Base-by-base conservation (phyloP, 352 stramenopile species). In the Globisporangium nagaii region DNA sequence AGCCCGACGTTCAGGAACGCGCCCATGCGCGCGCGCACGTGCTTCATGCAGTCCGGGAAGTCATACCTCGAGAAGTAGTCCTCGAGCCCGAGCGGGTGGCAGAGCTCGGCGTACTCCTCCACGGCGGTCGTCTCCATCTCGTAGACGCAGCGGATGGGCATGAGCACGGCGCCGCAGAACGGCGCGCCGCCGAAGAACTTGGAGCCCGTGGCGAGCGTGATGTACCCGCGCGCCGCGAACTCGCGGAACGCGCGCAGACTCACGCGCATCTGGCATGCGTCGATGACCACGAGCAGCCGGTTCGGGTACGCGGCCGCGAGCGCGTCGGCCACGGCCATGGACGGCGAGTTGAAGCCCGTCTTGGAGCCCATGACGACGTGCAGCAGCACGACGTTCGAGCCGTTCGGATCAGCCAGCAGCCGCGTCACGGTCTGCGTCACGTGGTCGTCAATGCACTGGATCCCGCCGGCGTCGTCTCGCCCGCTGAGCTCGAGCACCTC, bases 121-220 rank as follows among this genome's bases (percentile, higher is more conserved):
- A 83, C 65, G 6, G 75, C 72, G 5, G 72, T 71, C 8, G 66
- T 68, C 71, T 96, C 83, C 65, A 96, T 84, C 56, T 95, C 86
- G 39, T 79, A 76, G 20, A 93, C 72, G 34, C 74, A 87, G 19
- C 70, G 76, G 56, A 84, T 84, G 0, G 87, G 84, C 56, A 95
- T 62, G n/a, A 95, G 54, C 43, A 95, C 78, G 3, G 79, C 82
- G 50, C 87, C 87, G 43, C 84, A 93, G 59, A 96, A 96, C 3
- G 87, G 87, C 0, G 82, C 84, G 7, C 84, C 87, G 15, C 72
- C 84, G 47, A 90, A 96, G 60, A 94, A 96, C 65, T 96, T 96
- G 42, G 84, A 95, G 27, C 84, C 86, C 3, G 87, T 96, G 20
- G 90, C 70, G 13, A 96, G 68, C 30, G 81, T 83, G 3, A 95